These are phyloP conservation scores for Pholiota adiposa DNA, from an alignment of 1,284 basidiomycete genomes.

Conservation along the genomic window DNA sequence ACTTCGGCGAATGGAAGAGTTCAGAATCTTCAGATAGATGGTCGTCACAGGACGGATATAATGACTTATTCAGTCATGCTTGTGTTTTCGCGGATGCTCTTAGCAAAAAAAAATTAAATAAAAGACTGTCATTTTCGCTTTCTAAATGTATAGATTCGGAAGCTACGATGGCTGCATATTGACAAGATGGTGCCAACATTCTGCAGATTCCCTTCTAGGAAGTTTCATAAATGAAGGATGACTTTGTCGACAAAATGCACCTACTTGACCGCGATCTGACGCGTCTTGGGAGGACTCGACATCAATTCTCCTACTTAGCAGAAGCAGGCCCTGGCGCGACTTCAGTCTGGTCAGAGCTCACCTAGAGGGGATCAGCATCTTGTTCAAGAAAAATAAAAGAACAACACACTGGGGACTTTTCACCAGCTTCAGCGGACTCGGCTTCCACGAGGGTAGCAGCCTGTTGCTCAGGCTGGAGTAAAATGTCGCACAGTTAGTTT, in stretches of 20 bases:
- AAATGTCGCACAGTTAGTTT: background rate
- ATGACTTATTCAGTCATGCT: too few species aligned
- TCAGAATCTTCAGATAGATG: too few species aligned
- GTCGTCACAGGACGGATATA: too few species aligned
- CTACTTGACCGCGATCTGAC: background rate
- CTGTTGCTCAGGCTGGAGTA: slow-evolving; percentile 14
- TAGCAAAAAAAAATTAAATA: background rate
- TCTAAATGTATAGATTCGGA: background rate
- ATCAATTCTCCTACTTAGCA: background rate
- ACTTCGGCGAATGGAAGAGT: background rate
- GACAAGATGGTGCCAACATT: background rate
- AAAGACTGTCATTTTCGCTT: background rate
- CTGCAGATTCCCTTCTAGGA: background rate
- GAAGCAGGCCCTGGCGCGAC: background rate
- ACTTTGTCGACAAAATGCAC: background rate
- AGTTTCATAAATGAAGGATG: background rate
- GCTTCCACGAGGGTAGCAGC: background rate
- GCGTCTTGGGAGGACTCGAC: background rate
- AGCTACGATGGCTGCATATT: background rate
- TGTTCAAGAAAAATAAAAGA: background rate
- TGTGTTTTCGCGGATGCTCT: background rate
- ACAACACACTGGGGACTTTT: background rate
- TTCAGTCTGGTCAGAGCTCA: background rate
- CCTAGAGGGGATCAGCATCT: background rate
- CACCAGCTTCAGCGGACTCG: background rate